phyloP scores from a whole-genome alignment of 768 basidiomycete genomes.

The Tricholoma saponaceum region DNA sequence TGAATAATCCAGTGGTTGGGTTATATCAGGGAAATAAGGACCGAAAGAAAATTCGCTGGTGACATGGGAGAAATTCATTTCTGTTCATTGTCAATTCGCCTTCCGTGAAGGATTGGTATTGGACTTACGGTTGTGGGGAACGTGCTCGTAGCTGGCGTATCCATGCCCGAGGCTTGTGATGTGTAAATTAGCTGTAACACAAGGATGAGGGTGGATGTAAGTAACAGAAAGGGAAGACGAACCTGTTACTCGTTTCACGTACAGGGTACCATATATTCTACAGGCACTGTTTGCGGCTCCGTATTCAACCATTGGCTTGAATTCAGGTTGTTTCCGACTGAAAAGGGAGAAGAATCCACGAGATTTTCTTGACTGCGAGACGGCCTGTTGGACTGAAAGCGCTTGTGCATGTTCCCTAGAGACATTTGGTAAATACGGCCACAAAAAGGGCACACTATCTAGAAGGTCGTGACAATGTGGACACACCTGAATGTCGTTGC shows the following conservation, averaged over 20 bases:
- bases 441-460: background rate
- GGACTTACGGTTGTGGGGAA: constrained; percentile 76
- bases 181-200: constrained; percentile 73
- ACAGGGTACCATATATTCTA: constrained; percentile 77
- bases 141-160: constrained; percentile 82
- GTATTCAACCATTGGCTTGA: constrained; percentile 73
- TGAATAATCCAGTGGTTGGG: constrained; percentile 90
- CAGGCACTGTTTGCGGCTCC: constrained; percentile 71
- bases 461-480: background rate
- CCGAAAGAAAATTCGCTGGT: constrained; percentile 98
- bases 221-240: constrained; percentile 5
- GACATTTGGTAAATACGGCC: background rate
- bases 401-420: constrained; percentile 53
- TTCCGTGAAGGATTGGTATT: background rate
- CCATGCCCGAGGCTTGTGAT: constrained; percentile 95
- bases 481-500: constrained; percentile 53
- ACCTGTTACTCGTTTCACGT: constrained; percentile 90
- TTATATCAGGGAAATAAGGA: constrained; percentile 91
- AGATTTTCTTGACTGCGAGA: constrained; percentile 70
- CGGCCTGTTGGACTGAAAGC: constrained; percentile 65
- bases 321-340: constrained; percentile 38
- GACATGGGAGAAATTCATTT: constrained; percentile 96
- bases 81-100: constrained; percentile 31
- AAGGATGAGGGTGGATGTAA: background rate
- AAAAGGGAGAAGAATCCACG: constrained; percentile 70